A percentile compares a stretch with the other conserved stretches of the same genome.
Conservation (phyloP, 176 grass and related monocot genomes). For the Aegilops umbellulata region DNA sequence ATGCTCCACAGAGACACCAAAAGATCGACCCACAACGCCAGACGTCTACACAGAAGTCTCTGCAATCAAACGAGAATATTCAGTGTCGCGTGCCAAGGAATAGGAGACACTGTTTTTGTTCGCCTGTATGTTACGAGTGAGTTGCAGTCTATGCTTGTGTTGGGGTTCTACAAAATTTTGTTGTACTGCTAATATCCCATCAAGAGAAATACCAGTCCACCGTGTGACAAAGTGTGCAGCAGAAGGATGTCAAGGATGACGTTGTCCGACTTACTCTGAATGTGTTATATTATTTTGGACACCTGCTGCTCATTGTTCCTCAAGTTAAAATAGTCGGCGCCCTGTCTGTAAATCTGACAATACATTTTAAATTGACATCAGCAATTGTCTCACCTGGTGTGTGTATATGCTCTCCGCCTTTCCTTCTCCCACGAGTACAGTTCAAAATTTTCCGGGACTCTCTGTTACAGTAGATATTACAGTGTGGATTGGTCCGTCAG, state of each 20-base stretch:
- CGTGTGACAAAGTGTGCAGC: not conserved
- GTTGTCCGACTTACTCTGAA: not conserved
- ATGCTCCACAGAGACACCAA: constrained; percentile 29
- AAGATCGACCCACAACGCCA: constrained; percentile 29
- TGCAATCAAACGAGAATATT: constrained; percentile 6
- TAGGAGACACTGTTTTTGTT: not conserved
- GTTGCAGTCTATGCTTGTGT: not conserved
- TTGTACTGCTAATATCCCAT: not conserved
- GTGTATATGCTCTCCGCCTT: too few species aligned
- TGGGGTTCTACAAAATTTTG: too few species aligned
- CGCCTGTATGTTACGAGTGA: not conserved
- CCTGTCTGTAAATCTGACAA: not conserved
- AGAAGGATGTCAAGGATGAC: not conserved
- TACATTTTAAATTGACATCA: not conserved
- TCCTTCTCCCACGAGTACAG: too few species aligned
- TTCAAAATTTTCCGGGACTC: too few species aligned
- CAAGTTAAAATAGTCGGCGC: too few species aligned
- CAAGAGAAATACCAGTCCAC: not conserved
- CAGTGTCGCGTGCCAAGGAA: not conserved
- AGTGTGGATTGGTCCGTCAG: too few species aligned
- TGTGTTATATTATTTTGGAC: not conserved
- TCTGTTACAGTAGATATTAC: too few species aligned
- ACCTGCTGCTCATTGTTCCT: not conserved
- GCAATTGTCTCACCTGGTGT: not conserved
- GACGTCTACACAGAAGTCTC: constrained; percentile 30